phyloP scores from a whole-genome alignment of 106 monocot species.

The Chionographis japonica region DNA sequence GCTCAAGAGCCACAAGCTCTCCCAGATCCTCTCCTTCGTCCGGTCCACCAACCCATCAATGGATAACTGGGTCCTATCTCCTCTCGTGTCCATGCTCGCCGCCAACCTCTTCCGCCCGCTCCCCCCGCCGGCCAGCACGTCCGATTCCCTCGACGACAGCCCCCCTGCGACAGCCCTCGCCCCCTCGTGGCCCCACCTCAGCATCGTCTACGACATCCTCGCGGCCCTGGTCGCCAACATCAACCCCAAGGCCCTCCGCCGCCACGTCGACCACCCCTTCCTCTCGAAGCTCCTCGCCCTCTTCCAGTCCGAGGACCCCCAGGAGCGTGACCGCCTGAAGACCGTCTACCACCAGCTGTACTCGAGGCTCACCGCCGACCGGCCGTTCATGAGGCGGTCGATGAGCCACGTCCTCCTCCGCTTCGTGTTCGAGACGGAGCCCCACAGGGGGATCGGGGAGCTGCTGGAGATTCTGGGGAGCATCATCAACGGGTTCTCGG shows the following conservation, averaged over 20 bases:
- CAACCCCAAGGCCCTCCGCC: slow-evolving; percentile 13
- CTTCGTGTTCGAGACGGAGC: slow-evolving; percentile 23
- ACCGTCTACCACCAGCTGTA: slow-evolving; percentile 36
- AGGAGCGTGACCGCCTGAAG: slow-evolving; percentile 44
- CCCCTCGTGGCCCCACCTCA: slow-evolving; percentile 48
- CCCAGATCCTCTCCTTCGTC: slow-evolving; percentile 27
- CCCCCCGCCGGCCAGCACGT: slow-evolving; percentile 17
- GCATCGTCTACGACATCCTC: slow-evolving; percentile 43
- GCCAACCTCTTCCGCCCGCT: slow-evolving; percentile 43
- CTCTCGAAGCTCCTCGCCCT: slow-evolving; percentile 16
- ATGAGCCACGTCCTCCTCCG: slow-evolving; percentile 26
- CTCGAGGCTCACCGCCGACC: slow-evolving; percentile 20
- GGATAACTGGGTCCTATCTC: slow-evolving; percentile 1
- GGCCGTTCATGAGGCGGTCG: slow-evolving; percentile 30
- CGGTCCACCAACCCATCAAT: slow-evolving; percentile 5
- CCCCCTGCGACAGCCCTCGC: not conserved
- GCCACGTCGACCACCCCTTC: slow-evolving; percentile 26
- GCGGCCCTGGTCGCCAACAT: slow-evolving; percentile 3
- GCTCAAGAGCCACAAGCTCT: slow-evolving; percentile 29
- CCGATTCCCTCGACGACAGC: slow-evolving; percentile 23
- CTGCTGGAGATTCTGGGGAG: slow-evolving; percentile 51
- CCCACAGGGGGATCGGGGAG: slow-evolving; percentile 26
- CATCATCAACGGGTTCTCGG: slow-evolving; percentile 44
- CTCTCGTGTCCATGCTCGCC: slow-evolving; percentile 35
- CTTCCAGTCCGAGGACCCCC: slow-evolving; percentile 50